phyloP scores from a whole-genome alignment of 225 moss, liverwort and hornwort genomes.

The Sphagnum contortum region DNA sequence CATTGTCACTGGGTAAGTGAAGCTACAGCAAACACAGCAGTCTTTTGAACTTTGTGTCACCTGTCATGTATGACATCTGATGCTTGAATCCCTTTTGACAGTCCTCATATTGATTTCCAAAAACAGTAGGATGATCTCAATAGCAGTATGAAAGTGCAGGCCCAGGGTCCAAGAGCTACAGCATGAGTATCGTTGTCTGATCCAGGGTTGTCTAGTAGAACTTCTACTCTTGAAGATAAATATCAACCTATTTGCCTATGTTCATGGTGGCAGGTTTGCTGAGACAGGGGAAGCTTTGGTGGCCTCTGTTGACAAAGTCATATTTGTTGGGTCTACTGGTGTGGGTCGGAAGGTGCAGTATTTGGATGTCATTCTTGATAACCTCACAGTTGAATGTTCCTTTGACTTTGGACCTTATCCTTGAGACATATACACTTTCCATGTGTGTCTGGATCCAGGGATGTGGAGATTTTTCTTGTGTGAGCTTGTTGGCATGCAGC shows the following conservation, averaged over 20 bases:
- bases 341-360: constrained; percentile 36
- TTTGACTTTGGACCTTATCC: neutral
- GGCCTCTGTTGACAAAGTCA: constrained; percentile 41
- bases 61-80: neutral
- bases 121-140: no score
- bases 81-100: no score
- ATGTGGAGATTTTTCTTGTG: no score
- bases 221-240: no score
- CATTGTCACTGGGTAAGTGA: constrained; percentile 30
- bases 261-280: constrained; percentile 22
- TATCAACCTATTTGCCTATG: neutral
- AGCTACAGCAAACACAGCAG: neutral
- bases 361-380: neutral
- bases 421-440: no score
- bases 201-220: no score
- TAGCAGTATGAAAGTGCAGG: no score
- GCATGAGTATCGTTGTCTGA: no score
- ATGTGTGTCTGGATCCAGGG: no score
- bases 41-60: neutral
- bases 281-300: constrained; percentile 38
- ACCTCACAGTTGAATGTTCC: neutral
- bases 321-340: constrained; percentile 48
- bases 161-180: no score
- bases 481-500: no score
- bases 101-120: no score